Evolutionary conservation across 192 early-diverging fungal genomes (phyloP), one percentile per base, ranked within the genome.

Genomic region (Coemansia sp.): DNA sequence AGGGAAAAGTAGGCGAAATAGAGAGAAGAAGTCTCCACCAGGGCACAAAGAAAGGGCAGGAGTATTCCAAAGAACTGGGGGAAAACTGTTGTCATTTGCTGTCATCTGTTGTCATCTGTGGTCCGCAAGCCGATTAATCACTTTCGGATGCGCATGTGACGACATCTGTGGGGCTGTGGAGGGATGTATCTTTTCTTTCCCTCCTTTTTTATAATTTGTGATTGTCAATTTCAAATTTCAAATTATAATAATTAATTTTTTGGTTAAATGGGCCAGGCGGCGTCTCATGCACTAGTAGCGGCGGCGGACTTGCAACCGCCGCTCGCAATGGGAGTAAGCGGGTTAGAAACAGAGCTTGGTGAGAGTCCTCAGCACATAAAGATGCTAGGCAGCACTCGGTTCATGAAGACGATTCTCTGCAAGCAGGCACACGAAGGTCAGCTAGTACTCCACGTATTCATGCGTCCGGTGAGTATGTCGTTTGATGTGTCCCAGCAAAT

Each of bases 401-500:
- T 99, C 71, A 93, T 98, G 90, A 99, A 98, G 80, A 96, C 96
- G 0, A 93, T 98, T 70, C 85, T 93, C 38, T 84, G 81, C 36
- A 90, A 93, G 43, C 90, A 89, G 20, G 91, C 94, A 46, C 86
- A 82, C 27, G 94, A 97, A 36, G 93, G 95, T 1, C 76, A 89
- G 12, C 87, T 97, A 5, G 93, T 97, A 0, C 91, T 96, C 22
- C 97, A 98, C 69, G 92, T 97, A 36, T 99, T 96, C 75, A 88
- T 95, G 71, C 97, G 97, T 67, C 95, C 95, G 6, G 89, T 88
- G 61, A 80, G 88, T 70, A 79, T 43, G 90, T 74, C 43, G 0
- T 70, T 87, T 27, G 77, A 82, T 47, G 41, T 79, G n/a, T 62
- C 68, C 6, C 74, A 59, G 46, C 74, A 82, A 22, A 78, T 85